These are phyloP conservation scores for Biscogniauxia mediterranea DNA, from an alignment of 2,329 filamentous ascomycete genomes.

Conservation along the genomic window DNA sequence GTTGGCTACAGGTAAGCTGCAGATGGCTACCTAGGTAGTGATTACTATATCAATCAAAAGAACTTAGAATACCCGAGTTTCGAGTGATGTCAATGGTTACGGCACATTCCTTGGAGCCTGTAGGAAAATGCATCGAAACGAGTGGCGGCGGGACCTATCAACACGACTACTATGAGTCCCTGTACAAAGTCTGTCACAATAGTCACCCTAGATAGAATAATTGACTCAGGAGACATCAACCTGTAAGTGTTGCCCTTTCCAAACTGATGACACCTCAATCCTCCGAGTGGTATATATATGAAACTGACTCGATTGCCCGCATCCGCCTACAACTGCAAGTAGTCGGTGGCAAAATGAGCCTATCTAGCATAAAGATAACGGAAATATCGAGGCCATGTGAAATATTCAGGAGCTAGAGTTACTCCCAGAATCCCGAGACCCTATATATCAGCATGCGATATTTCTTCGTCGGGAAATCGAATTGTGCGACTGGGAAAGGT, in stretches of 20 bases:
- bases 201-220: not conserved
- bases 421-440: conserved; percentile 2
- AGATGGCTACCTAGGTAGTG: not conserved
- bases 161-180: not conserved
- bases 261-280: not conserved
- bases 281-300: conserved; percentile 4
- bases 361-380: not conserved
- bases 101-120: not conserved
- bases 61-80: not conserved
- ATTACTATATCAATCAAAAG: not conserved
- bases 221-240: not conserved
- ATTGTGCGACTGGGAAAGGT: conserved; percentile 36
- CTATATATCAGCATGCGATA: not conserved
- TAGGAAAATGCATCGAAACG: not conserved
- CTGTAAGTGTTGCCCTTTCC: not conserved
- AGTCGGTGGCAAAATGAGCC: not conserved
- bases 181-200: not conserved
- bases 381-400: not conserved
- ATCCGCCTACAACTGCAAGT: conserved; percentile 1
- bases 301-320: conserved; percentile 2
- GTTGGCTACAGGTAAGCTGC: not conserved
- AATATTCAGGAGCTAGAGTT: not conserved
- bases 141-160: not conserved
- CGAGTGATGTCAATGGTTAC: not conserved
- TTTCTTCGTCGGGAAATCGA: conserved; percentile 43